phyloP scores from a whole-genome alignment of 768 basidiomycete genomes.

The Chlorophyllum brunneum region DNA sequence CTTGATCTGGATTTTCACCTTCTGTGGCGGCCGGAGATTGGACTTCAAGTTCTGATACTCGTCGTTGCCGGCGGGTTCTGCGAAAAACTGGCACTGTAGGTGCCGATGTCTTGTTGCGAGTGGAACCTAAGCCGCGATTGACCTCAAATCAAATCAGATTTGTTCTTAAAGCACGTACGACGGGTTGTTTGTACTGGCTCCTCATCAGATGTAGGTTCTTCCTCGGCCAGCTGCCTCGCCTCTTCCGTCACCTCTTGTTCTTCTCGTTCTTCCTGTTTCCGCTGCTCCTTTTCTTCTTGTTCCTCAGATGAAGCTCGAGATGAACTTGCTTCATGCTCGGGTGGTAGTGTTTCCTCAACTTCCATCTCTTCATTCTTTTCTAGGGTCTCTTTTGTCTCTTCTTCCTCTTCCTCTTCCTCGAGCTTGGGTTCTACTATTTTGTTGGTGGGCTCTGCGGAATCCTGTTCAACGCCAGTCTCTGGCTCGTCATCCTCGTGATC shows the following conservation, averaged over 20 bases:
- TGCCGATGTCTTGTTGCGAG: constrained; percentile 35
- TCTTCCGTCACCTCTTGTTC: constrained; percentile 2
- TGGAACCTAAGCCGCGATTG: constrained; percentile 28
- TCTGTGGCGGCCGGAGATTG: constrained; percentile 22
- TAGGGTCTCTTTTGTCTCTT: constrained; percentile 14
- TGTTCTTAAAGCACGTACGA: constrained; percentile 22
- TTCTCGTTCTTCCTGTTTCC: constrained; percentile 9
- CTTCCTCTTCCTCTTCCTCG: constrained; percentile 22
- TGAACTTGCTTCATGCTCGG: not conserved
- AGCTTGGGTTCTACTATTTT: constrained; percentile 3
- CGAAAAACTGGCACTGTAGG: constrained; percentile 25
- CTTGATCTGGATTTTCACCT: constrained; percentile 21
- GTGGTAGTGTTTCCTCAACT: not conserved
- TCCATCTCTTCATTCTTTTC: constrained; percentile 14
- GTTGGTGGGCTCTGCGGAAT: not conserved
- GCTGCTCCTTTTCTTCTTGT: constrained; percentile 12
- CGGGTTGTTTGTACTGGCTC: constrained; percentile 30
- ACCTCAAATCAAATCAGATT: not conserved
- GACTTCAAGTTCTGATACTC: constrained; percentile 22
- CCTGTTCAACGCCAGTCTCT: not conserved
- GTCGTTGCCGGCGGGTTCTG: constrained; percentile 28
- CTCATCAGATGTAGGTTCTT: constrained; percentile 24
- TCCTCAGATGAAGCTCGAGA: constrained; percentile 8
- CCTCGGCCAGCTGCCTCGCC: constrained; percentile 4
- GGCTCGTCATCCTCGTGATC: constrained; percentile 15